Percentiles rank a stretch among this genome's conserved stretches.
phyloP scores from a whole-genome alignment of 495 filamentous ascomycete genomes.

The Aspergillus homomorphus region DNA sequence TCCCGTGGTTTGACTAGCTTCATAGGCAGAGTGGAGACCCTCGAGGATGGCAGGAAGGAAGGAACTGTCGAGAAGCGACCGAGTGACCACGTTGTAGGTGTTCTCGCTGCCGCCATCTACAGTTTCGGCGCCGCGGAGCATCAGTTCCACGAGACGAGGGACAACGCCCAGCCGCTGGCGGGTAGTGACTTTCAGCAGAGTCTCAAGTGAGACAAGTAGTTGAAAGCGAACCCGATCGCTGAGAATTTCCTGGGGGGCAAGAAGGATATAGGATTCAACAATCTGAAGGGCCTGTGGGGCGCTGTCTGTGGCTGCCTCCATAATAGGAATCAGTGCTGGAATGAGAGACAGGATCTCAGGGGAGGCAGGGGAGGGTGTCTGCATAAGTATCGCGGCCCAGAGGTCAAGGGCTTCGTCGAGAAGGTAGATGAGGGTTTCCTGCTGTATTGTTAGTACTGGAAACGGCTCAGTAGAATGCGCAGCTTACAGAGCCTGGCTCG shows the following conservation, averaged over 20 bases:
- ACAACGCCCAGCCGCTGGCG: slow-evolving; percentile 65
- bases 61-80: slow-evolving; percentile 64
- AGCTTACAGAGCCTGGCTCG: slow-evolving; percentile 67
- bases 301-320: slow-evolving; percentile 66
- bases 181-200: slow-evolving; percentile 51
- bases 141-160: slow-evolving; percentile 62
- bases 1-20: slow-evolving; percentile 71
- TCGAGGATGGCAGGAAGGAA: slow-evolving; percentile 65
- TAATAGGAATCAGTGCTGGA: slow-evolving; percentile 64
- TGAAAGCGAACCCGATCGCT: slow-evolving; percentile 56
- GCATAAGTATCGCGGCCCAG: slow-evolving; percentile 72
- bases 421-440: slow-evolving; percentile 76
- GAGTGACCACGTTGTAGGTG: slow-evolving; percentile 58
- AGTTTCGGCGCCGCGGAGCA: slow-evolving; percentile 66
- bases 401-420: slow-evolving; percentile 90
- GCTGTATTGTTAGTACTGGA: slow-evolving; percentile 11
- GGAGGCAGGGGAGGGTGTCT: slow-evolving; percentile 64
- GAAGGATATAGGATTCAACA: slow-evolving; percentile 72
- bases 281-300: slow-evolving; percentile 69
- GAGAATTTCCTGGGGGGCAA: slow-evolving; percentile 74
- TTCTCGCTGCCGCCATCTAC: slow-evolving; percentile 69
- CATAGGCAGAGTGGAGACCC: slow-evolving; percentile 66
- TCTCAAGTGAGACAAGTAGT: slow-evolving; percentile 55
- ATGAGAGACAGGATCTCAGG: slow-evolving; percentile 65
- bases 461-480: neutral